Base-by-base conservation (phyloP, 495 filamentous ascomycete genomes). In the Talaromyces wortmannii region DNA sequence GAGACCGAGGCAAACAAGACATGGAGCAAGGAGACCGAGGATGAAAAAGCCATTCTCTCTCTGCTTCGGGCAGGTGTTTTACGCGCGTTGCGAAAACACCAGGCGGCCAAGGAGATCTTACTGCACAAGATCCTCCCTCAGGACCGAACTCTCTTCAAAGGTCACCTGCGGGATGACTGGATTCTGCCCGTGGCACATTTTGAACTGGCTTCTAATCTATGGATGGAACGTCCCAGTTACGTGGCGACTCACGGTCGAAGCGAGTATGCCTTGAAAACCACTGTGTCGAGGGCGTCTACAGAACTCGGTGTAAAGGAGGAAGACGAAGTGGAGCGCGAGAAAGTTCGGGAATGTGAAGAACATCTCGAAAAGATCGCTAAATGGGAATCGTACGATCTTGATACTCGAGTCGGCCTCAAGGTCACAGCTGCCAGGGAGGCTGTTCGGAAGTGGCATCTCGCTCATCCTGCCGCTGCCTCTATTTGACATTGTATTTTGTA, bases 321-420 rank as follows among this genome's bases (percentile, higher is more conserved):
- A 48, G 31, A 52, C 16, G 67, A 73, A n/a, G 59, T 66, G 5
- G 78, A 80, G 64, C 76, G 77, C 33, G 67, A 71, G 51, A 69
- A 80, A 58, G 75, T 87, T 17, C 68, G 75, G 12, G 84, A 90
- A 61, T 91, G 89, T 65, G 81, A 84, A 59, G 73, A 76, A 36
- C 87, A 85, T 73, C 67, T 96, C 15, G 83, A 90, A 15, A 91
- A 90, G 70, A 87, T 88, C 18, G 83, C 86, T 16, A 82, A 74
- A 18, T 97, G 90, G 90, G 92, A 96, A 59, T 75, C 77, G 12
- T 97, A 89, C 64, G 84, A 94, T 46, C 75, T 97, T 33, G 95
- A 98, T 66, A 85, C 88, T 45, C 79, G 94, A 50, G 82, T 96
- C 51, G 89, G 90, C 29, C 74, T 96, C 67, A 88, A 91, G 59